Evolutionary conservation across 441 rosid species (phyloP), one percentile per base, ranked within the genome.

Genomic region (Raphanus hybrid): DNA sequence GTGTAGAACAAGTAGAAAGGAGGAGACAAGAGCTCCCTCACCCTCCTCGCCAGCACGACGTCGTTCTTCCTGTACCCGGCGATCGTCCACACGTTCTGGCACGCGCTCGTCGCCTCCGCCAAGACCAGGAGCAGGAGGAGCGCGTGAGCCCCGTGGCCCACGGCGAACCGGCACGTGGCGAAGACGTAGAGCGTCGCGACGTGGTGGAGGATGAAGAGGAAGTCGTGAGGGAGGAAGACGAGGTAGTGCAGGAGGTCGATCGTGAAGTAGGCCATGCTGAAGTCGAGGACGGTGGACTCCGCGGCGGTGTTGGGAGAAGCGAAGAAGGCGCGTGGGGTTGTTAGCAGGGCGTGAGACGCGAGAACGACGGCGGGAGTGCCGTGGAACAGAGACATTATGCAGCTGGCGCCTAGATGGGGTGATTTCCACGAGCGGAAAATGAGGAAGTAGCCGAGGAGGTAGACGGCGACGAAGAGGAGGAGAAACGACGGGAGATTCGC

Each of bases 201-300:
- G 69, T 94, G 99, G 81, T 92, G 99, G 84, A 89, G 82, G 64
- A 92, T 90, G 87, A 94, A 91, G 85, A 92, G 87, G 73, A 75
- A 60, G 27, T 90, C 93, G 58, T 16, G 67, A 2, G 94, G 99
- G 82, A 79, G 45, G 83, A 91, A 89, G 50, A 89, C 26, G 1
- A 90, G 26, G 86, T 90, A 92, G 74, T 94, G 99, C 14, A 89
- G 45, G 41, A 92, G 91, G 83, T 90, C 99, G 54, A 85, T 16
- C 14, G 83, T 73, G 92, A 94, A 94, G 78, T 91, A 94, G 6
- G 88, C 92, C 75, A 85, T 83, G 73, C 97, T 91, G 87, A 82
- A 94, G 14, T 92, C 94, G 12, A 94, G 87, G 3, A 86, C 93
- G 3, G 78, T 27, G 84, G 84, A 78, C 39, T 92, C 89, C 12